These are phyloP conservation scores for Penicillium sp. DNA, from an alignment of 2,329 filamentous ascomycete genomes.

Conservation along the genomic window DNA sequence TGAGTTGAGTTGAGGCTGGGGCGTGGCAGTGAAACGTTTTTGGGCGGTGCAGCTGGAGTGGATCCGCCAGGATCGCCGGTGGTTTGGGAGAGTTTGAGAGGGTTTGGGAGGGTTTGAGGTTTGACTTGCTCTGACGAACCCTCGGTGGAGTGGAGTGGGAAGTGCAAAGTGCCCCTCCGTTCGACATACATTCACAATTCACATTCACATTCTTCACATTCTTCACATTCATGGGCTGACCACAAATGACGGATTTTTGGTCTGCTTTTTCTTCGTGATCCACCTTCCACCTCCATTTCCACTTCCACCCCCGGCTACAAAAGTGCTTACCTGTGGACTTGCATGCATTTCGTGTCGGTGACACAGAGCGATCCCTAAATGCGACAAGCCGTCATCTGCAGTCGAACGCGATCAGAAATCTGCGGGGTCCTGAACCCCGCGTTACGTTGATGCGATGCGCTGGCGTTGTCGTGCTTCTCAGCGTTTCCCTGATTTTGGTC, in stretches of 20 bases:
- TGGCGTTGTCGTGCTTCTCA: slow-evolving; percentile 25
- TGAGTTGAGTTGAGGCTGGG: slow-evolving; percentile 31
- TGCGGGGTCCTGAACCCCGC: slow-evolving; percentile 26
- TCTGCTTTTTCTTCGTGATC: neutral
- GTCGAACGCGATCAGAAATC: slow-evolving; percentile 9
- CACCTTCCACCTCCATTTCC: neutral
- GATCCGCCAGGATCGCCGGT: slow-evolving; percentile 26
- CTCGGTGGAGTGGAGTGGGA: neutral
- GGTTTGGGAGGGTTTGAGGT: slow-evolving; percentile 1
- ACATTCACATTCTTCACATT: too few relatives aligned
- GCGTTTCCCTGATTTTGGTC: slow-evolving; percentile 20
- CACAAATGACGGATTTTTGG: too few relatives aligned
- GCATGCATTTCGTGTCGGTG: slow-evolving; percentile 6
- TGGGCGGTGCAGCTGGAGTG: slow-evolving; percentile 34
- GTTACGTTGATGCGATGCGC: slow-evolving; percentile 26
- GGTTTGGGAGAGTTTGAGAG: slow-evolving; percentile 17
- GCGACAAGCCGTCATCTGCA: slow-evolving; percentile 14
- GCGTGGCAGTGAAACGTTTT: slow-evolving; percentile 37
- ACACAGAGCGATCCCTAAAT: slow-evolving; percentile 14
- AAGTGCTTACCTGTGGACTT: slow-evolving; percentile 17
- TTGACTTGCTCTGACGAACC: slow-evolving; percentile 22
- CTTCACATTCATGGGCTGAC: too few relatives aligned
- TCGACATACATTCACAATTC: too few relatives aligned
- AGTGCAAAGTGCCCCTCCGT: neutral
- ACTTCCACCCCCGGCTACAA: neutral